Evolutionary conservation across 257 asterid species (phyloP), one percentile per base, ranked within the genome.

Genomic region (Lithospermum erythrorhizon): DNA sequence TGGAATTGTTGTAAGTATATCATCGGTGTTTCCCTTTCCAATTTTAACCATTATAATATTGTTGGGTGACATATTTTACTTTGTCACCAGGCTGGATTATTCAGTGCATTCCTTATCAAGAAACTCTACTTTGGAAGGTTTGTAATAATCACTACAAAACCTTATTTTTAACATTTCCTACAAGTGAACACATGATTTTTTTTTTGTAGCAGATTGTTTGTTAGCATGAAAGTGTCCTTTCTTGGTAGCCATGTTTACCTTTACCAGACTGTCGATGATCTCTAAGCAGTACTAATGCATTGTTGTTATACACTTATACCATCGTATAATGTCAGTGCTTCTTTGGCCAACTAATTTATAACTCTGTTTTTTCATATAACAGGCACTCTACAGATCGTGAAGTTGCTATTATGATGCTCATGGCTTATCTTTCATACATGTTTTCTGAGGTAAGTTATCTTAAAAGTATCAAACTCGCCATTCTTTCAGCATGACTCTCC

Each of bases 331-430:
- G 56, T n/a, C 21, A 17, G 22, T 17, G 18, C 56, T 52, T 18
- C 56, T 15, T 20, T 16, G 54, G 54, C 54, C 5, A 16, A 53
- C 30, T 18, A n/a, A 22, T 35, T 67, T 48, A 59, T 35, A 35
- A 35, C 45, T 53, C 68, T 49, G 21, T 57, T 65, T 49, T 62
- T 21, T 62, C 37, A 64, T 76, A 62, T 64, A 72, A 58, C 85
- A 93, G 98, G 82, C 98, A 93, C 73, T 89, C 97, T 53, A 93
- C 98, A 60, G 97, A 93, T 71, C 98, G 97, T 47, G 98, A 93
- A 83, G 91, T 93, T 61, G 98, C 98, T 61, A 76, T 93, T 72
- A 89, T 93, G 98, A 86, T 93, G 77, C 95, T 89, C 61, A 86
- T 93, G 97, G 95, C 98, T 48, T 93, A 93, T 75, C 89, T 93